Evolutionary conservation across 371 early-diverging fungal genomes (phyloP), one percentile per base, ranked within the genome.

Genomic region (Rhizopus microsporus): DNA sequence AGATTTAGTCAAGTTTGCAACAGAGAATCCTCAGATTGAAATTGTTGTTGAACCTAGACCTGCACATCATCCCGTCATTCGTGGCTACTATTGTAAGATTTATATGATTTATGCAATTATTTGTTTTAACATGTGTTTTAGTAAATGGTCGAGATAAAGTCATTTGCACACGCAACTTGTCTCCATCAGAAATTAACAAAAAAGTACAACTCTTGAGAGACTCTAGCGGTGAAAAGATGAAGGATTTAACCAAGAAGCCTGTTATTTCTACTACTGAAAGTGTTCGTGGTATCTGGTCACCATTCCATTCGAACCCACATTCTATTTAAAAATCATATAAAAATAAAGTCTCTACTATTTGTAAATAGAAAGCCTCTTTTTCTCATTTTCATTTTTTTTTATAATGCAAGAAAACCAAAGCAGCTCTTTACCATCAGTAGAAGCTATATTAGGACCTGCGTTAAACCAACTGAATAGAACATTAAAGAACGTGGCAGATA

Each of bases 241-340:
- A 71, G 53, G 79, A 81, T 53, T 68, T 81, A 47, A 80, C 87
- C 66, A 88, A 89, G 76, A 84, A 79, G 60, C 87, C 88, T 38
- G 91, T 92, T 32, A 79, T 90, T 52, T 92, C 91, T 13, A 86
- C 88, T 16, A 90, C 88, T 39, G 84, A 82, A 46, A 88, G 89
- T 57, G 90, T 93, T n/a, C 86, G 93, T 57, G 93, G 92, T 51
- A 90, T 92, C 54, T 93, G 91, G 90, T 90, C 91, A 56, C 92
- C 93, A 37, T 93, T 93, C 85, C 87, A 91, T 57, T 69, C 86
- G 45, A 74, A 81, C 55, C 85, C 83, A 51, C 87, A 88, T 63
- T 72, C 81, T 51, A 85, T 88, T 58, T 88, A 82, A 65, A 65
- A 33, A 13, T 31, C 17, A 23, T 37, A 37, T 37, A 37, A 9